A percentile compares a stretch with the other conserved stretches of the same genome.
Evolutionary conservation across 208 protist species (phyloP).

Genomic region (Trichomonas vaginalis): DNA sequence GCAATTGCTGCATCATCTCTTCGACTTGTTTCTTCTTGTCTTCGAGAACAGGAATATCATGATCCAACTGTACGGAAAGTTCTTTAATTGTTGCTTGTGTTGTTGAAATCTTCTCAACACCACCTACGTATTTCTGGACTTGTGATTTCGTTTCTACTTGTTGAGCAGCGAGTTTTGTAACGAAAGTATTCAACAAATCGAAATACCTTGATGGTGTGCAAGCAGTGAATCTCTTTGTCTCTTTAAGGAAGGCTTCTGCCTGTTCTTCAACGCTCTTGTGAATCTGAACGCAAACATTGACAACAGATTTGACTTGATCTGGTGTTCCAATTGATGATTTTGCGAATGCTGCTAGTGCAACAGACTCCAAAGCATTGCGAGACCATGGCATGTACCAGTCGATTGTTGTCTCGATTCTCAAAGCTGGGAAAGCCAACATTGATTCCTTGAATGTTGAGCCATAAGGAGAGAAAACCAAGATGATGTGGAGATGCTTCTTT

Average conservation of each 20-base stretch:
- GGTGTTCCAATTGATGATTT: slow-evolving; percentile 49
- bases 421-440: slow-evolving; percentile 81
- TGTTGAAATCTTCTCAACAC: slow-evolving; percentile 1
- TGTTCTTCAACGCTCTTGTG: slow-evolving; percentile 68
- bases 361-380: slow-evolving; percentile 75
- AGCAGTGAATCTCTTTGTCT: slow-evolving; percentile 83
- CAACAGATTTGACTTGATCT: not conserved
- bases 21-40: not conserved
- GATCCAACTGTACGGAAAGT: not conserved
- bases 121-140: not conserved
- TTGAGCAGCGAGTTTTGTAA: slow-evolving; percentile 63
- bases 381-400: slow-evolving; percentile 95
- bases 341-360: slow-evolving; percentile 53
- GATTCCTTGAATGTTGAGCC: slow-evolving; percentile 74
- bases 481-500: slow-evolving; percentile 72
- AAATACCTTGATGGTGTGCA: slow-evolving; percentile 94
- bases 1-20: not conserved
- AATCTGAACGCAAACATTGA: slow-evolving; percentile 33
- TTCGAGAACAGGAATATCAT: not conserved
- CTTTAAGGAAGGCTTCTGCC: slow-evolving; percentile 64
- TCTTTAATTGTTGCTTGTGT: not conserved
- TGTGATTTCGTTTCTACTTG: slow-evolving; percentile 48
- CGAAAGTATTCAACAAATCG: slow-evolving; percentile 90
- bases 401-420: slow-evolving; percentile 88
- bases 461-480: slow-evolving; percentile 85